These are phyloP conservation scores for Phragmites australis DNA, from an alignment of 176 grass and related monocot species.

Conservation along the genomic window DNA sequence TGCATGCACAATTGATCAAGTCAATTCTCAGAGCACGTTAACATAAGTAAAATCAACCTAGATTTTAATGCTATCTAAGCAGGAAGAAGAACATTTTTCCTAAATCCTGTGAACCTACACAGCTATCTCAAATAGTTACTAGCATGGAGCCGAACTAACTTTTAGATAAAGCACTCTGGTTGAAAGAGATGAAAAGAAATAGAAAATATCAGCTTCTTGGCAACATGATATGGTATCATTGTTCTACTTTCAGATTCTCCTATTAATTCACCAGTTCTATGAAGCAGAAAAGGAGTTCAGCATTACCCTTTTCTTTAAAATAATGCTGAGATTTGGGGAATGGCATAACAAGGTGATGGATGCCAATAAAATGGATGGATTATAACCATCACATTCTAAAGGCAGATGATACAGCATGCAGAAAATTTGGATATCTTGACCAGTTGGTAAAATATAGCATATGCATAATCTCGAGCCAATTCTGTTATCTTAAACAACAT, in stretches of 20 bases:
- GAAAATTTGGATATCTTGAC: neutral
- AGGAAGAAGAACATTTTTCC: neutral
- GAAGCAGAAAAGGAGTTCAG: neutral
- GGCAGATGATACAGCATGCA: neutral
- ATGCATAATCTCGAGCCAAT: neutral
- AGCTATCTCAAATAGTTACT: conserved; percentile 14
- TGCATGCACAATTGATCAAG: conserved; percentile 41
- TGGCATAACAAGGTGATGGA: neutral
- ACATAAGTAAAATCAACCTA: neutral
- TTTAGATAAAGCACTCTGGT: neutral
- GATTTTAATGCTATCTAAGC: conserved; percentile 20
- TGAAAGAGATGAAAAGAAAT: neutral
- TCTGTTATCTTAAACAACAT: neutral
- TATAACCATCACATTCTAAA: conserved; percentile 6
- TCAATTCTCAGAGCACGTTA: conserved; percentile 24
- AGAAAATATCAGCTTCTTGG: neutral
- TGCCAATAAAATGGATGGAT: conserved; percentile 4
- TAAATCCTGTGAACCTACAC: neutral
- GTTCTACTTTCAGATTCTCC: neutral
- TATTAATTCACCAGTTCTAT: neutral
- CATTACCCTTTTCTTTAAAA: neutral
- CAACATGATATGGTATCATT: neutral
- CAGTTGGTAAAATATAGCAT: neutral
- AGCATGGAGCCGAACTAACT: neutral
- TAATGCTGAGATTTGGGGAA: neutral